A percentile compares a stretch with the other conserved stretches of the same genome.
These are phyloP conservation scores for Bathelium albidoporum DNA, from an alignment of 495 filamentous ascomycete species.

Conservation along the genomic window DNA sequence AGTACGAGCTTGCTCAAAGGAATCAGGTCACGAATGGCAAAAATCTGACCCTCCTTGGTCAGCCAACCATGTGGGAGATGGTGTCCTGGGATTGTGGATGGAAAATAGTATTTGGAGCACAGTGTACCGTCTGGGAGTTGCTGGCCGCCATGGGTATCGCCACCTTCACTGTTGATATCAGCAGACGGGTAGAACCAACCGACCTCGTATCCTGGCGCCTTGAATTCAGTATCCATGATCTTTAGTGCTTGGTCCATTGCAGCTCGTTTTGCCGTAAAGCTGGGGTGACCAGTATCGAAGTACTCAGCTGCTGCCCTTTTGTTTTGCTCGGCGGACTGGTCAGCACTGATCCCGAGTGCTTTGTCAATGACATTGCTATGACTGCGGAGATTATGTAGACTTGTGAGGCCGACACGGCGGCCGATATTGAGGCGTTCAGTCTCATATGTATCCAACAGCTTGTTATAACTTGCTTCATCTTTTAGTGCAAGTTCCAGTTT, in stretches of 20 bases:
- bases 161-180: conserved; percentile 6
- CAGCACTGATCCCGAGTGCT: conserved; percentile 6
- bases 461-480: conserved; percentile 4
- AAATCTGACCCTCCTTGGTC: not conserved
- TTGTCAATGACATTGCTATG: conserved; percentile 9
- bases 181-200: conserved; percentile 12
- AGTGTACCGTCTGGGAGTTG: not conserved
- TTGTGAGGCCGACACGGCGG: conserved; percentile 8
- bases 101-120: conserved; percentile 3
- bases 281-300: conserved; percentile 4
- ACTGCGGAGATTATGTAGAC: conserved; percentile 8
- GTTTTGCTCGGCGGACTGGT: conserved; percentile 6
- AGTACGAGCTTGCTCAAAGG: conserved; percentile 1
- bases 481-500: conserved; percentile 11
- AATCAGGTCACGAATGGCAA: conserved; percentile 7
- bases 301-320: not conserved
- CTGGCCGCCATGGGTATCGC: conserved; percentile 4
- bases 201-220: conserved; percentile 9
- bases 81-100: conserved; percentile 9
- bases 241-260: conserved; percentile 4
- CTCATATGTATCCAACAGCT: conserved; percentile 9
- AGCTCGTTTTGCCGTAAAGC: not conserved
- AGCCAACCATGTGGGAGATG: conserved; percentile 11
- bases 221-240: conserved; percentile 9
- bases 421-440: conserved; percentile 5